Evolutionary conservation across 2,329 filamentous ascomycete genomes (phyloP).

Genomic region (Aspergillus sp.): DNA sequence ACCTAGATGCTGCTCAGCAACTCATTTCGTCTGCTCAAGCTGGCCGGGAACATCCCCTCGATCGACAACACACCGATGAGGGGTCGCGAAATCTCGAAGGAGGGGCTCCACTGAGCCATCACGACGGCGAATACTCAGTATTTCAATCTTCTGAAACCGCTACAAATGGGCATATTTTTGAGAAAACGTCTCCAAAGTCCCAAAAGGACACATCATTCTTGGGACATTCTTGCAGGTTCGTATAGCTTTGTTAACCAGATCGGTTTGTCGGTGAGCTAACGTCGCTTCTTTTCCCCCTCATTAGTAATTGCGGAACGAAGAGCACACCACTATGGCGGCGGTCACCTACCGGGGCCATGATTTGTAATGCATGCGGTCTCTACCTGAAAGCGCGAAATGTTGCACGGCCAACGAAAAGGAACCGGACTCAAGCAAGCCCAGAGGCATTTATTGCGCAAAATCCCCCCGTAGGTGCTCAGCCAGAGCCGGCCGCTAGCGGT

Average conservation of each 20-base stretch:
- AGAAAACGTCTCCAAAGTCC: conserved; percentile 37
- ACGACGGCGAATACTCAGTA: conserved; percentile 18
- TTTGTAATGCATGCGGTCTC: conserved; percentile 95
- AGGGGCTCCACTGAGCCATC: conserved; percentile 12
- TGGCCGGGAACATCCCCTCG: conserved; percentile 37
- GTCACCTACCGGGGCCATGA: conserved; percentile 88
- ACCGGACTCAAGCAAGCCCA: conserved; percentile 58
- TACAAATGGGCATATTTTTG: conserved; percentile 15
- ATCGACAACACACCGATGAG: conserved; percentile 26
- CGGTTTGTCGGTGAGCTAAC: neutral
- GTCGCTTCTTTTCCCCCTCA: neutral
- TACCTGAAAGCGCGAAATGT: conserved; percentile 94
- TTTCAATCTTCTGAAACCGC: conserved; percentile 18
- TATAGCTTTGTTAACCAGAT: conserved; percentile 4
- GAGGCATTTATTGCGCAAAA: conserved; percentile 14
- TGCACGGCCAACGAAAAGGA: conserved; percentile 83
- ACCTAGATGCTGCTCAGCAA: conserved; percentile 50
- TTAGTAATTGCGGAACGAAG: conserved; percentile 91
- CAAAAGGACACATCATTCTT: conserved; percentile 41
- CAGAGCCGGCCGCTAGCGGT: conserved; percentile 30
- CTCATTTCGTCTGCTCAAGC: conserved; percentile 48
- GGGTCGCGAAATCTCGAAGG: conserved; percentile 18
- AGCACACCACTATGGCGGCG: conserved; percentile 92
- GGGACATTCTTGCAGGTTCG: conserved; percentile 44
- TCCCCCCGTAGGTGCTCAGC: conserved; percentile 15